Evolutionary conservation across 306 rosid species (phyloP).

Genomic region (Fragaria ananassa): DNA sequence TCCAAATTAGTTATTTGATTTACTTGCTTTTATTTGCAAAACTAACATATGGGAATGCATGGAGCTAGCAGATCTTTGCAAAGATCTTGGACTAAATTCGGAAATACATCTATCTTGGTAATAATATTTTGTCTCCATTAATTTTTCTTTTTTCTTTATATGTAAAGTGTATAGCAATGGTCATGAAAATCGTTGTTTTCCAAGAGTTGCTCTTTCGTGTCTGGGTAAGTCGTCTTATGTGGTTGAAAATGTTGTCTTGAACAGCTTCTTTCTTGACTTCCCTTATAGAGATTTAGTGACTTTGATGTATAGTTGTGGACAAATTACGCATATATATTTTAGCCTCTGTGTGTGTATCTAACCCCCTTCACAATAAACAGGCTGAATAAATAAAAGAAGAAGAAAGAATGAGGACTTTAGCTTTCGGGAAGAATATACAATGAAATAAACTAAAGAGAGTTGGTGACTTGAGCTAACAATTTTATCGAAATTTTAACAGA

Average conservation of each 20-base stretch:
- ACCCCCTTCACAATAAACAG: background rate
- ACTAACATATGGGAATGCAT: background rate
- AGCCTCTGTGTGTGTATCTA: background rate
- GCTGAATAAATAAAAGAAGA: no score
- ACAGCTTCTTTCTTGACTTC: background rate
- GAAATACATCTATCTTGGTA: background rate
- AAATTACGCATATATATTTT: background rate
- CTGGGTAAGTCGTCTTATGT: background rate
- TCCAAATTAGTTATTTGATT: no score
- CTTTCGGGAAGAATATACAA: no score
- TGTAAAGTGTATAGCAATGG: background rate
- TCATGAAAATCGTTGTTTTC: background rate
- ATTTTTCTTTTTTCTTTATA: background rate
- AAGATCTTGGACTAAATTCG: background rate
- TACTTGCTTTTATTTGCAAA: background rate
- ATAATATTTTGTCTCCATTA: background rate
- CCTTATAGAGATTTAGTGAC: background rate
- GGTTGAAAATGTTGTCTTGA: background rate
- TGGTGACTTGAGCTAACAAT: no score
- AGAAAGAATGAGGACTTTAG: no score
- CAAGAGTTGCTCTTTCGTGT: background rate
- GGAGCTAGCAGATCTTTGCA: background rate
- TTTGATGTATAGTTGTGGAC: conserved; percentile 4
- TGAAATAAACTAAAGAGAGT: no score
- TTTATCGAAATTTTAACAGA: no score